phyloP scores from a whole-genome alignment of 169 alveolate species.

The Theileria luwenshuni region DNA sequence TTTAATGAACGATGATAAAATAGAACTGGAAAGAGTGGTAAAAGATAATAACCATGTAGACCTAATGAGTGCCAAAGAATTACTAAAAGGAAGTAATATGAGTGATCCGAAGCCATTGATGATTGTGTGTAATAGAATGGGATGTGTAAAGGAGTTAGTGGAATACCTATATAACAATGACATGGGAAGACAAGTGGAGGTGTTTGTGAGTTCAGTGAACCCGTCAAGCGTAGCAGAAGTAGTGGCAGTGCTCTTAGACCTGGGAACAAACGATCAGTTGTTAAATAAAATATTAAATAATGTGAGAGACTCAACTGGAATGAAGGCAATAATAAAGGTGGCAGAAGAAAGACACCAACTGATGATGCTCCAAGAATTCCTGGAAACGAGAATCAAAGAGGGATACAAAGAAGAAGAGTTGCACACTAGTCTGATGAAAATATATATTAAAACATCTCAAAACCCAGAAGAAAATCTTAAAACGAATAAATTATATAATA shows the following conservation, averaged over 20 bases:
- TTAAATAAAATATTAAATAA: conserved; percentile 89
- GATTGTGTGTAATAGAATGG: conserved; percentile 97
- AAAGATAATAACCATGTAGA: conserved; percentile 93
- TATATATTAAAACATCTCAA: conserved; percentile 94
- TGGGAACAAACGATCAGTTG: conserved; percentile 94
- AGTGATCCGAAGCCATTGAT: conserved; percentile 98
- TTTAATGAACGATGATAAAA: conserved; percentile 92
- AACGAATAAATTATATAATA: conserved; percentile 95
- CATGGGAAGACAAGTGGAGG: conserved; percentile 95
- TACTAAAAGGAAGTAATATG: conserved; percentile 93
- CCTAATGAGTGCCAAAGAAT: conserved; percentile 95
- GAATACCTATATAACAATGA: conserved; percentile 95
- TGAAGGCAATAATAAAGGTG: conserved; percentile 95
- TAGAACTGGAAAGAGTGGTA: conserved; percentile 96
- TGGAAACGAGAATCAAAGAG: conserved; percentile 37
- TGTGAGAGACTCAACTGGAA: conserved; percentile 93
- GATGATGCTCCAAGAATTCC: conserved; percentile 45
- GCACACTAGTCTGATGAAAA: conserved; percentile 98
- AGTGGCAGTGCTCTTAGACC: conserved; percentile 96
- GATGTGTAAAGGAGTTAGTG: conserved; percentile 95
- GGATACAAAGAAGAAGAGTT: conserved; percentile 56
- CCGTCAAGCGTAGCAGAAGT: conserved; percentile 96
- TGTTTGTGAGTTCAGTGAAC: conserved; percentile 93
- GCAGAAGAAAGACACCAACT: conserved; percentile 96
- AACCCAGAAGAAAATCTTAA: conserved; percentile 95